Evolutionary conservation across 2,329 filamentous ascomycete genomes (phyloP).

Genomic region (Epichloe hybrida): DNA sequence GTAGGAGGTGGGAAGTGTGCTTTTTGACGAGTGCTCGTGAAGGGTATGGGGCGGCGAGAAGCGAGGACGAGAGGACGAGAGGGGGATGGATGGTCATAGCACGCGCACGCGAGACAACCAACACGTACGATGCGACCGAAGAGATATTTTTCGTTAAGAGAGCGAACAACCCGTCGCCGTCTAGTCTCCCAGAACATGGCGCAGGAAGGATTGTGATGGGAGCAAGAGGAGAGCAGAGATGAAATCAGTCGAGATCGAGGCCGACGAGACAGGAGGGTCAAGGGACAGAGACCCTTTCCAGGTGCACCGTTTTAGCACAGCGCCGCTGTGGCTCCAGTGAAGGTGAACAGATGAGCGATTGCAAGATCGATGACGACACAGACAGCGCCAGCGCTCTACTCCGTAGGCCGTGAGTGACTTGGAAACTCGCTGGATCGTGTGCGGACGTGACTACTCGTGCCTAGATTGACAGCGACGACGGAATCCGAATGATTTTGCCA

Average conservation of each 20-base stretch:
- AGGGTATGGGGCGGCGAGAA: neutral
- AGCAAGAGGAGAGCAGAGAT: neutral
- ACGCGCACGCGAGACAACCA: neutral
- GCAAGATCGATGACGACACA: slow-evolving; percentile 2
- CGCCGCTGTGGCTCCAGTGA: neutral
- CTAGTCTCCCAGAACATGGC: slow-evolving; percentile 45
- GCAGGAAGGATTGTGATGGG: neutral
- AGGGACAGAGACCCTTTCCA: neutral
- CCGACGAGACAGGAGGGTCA: neutral
- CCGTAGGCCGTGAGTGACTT: neutral
- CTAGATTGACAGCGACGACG: neutral
- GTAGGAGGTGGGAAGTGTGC: neutral
- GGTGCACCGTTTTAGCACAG: neutral
- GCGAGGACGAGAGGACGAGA: neutral
- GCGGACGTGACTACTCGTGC: neutral
- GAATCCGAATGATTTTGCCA: neutral
- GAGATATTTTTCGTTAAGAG: slow-evolving; percentile 53
- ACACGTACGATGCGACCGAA: slow-evolving; percentile 57
- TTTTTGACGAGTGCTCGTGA: neutral
- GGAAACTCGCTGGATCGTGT: neutral
- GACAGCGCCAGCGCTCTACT: neutral
- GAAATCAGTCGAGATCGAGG: neutral
- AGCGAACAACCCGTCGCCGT: slow-evolving; percentile 47
- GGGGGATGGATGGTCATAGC: neutral
- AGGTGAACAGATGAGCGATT: neutral